Percentiles rank a stretch among this genome's conserved stretches.
phyloP scores from a whole-genome alignment of 352 stramenopile genomes.

The Phytophthora macrochlamydospora region DNA sequence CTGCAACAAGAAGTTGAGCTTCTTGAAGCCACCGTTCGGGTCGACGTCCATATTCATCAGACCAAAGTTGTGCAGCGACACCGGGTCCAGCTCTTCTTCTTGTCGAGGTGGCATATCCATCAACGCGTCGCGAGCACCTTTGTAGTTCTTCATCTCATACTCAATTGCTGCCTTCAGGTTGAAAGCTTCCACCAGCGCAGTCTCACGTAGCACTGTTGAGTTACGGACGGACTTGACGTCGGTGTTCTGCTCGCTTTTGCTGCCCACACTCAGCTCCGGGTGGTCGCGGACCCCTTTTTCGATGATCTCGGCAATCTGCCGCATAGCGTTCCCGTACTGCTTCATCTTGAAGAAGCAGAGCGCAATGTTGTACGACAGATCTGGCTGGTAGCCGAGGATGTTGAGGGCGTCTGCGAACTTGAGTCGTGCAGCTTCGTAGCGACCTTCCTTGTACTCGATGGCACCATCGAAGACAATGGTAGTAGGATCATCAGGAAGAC shows the following conservation, averaged over 20 bases:
- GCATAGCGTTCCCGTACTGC: slow-evolving; percentile 91
- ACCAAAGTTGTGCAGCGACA: slow-evolving; percentile 89
- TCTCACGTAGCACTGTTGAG: slow-evolving; percentile 92
- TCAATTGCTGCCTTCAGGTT: slow-evolving; percentile 97
- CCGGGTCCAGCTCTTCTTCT: slow-evolving; percentile 94
- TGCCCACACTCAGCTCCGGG: slow-evolving; percentile 93
- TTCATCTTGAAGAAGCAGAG: slow-evolving; percentile 95
- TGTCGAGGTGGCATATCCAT: slow-evolving; percentile 92
- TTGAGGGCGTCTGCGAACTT: slow-evolving; percentile 94
- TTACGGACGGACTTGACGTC: slow-evolving; percentile 92
- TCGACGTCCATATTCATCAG: slow-evolving; percentile 96
- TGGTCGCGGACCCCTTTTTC: slow-evolving; percentile 91
- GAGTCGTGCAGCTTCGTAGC: slow-evolving; percentile 88
- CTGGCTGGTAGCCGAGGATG: slow-evolving; percentile 92
- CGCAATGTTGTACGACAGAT: slow-evolving; percentile 96
- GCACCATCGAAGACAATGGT: slow-evolving; percentile 87
- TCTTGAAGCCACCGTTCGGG: slow-evolving; percentile 93
- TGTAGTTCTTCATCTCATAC: slow-evolving; percentile 94
- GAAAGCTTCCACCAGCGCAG: slow-evolving; percentile 93
- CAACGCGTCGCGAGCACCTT: slow-evolving; percentile 83
- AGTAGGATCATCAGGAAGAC: slow-evolving; percentile 92
- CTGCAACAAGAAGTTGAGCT: slow-evolving; percentile 95
- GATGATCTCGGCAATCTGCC: slow-evolving; percentile 94
- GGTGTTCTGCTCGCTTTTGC: slow-evolving; percentile 89
- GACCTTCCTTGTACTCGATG: slow-evolving; percentile 88